These are phyloP conservation scores for Sanguinoderma infundibulare DNA, from an alignment of 1,284 basidiomycete genomes.

Conservation along the genomic window DNA sequence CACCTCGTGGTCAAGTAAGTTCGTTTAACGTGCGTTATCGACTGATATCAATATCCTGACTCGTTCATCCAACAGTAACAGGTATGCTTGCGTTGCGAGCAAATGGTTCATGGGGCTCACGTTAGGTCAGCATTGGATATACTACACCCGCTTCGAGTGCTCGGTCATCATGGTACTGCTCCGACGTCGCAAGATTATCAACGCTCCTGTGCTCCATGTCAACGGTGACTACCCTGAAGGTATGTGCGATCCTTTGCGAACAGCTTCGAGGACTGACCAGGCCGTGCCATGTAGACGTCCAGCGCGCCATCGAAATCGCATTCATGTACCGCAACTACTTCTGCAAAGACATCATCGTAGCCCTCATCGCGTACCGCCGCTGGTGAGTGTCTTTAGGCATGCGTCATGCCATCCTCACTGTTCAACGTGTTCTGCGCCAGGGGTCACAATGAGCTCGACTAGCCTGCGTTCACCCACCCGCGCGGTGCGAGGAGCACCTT, in stretches of 20 bases:
- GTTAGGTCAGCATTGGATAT: conserved; percentile 77
- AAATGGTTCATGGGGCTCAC: not conserved
- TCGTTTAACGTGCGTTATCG: not conserved
- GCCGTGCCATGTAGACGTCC: conserved; percentile 60
- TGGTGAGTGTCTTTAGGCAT: conserved; percentile 62
- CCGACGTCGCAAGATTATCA: conserved; percentile 92
- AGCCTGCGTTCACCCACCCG: too few relatives aligned
- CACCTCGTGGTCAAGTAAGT: conserved; percentile 91
- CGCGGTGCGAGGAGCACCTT: too few relatives aligned
- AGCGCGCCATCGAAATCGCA: conserved; percentile 77
- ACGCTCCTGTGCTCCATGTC: conserved; percentile 88
- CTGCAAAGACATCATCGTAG: conserved; percentile 86
- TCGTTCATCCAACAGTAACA: conserved; percentile 51
- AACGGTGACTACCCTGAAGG: conserved; percentile 92
- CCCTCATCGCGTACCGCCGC: conserved; percentile 86
- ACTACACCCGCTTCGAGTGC: conserved; percentile 85
- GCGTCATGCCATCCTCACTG: too few relatives aligned
- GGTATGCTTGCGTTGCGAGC: conserved; percentile 34
- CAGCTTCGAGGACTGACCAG: not conserved
- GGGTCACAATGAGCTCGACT: too few relatives aligned
- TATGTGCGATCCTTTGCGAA: conserved; percentile 32
- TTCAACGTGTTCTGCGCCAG: too few relatives aligned
- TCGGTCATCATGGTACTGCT: conserved; percentile 86
- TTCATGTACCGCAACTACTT: conserved; percentile 86
- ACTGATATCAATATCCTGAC: not conserved